phyloP scores from a whole-genome alignment of 768 basidiomycete species.

The Lentinula boryana region DNA sequence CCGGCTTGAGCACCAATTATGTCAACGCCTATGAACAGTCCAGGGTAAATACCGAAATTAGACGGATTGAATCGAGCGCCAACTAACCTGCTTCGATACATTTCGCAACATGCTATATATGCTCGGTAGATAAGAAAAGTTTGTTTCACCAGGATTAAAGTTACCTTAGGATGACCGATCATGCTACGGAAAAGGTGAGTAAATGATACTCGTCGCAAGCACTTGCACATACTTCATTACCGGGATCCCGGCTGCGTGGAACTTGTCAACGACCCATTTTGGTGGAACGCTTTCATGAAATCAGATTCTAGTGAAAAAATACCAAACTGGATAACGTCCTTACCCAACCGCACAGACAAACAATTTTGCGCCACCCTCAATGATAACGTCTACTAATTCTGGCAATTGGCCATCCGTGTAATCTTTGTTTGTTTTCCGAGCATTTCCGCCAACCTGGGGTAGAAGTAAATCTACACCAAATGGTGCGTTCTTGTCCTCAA shows the following conservation, averaged over 20 bases:
- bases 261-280: slow-evolving; percentile 72
- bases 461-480: slow-evolving; percentile 82
- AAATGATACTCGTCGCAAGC: background rate
- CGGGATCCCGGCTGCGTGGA: slow-evolving; percentile 72
- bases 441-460: slow-evolving; percentile 76
- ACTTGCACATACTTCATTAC: slow-evolving; percentile 72
- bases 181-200: slow-evolving; percentile 38
- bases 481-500: slow-evolving; percentile 71
- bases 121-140: slow-evolving; percentile 1
- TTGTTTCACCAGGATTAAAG: background rate
- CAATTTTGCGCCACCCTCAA: slow-evolving; percentile 62
- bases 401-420: slow-evolving; percentile 76
- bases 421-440: slow-evolving; percentile 82
- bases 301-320: background rate
- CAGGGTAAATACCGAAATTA: background rate
- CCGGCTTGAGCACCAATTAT: slow-evolving; percentile 87
- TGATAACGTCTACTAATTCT: slow-evolving; percentile 74
- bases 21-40: slow-evolving; percentile 56
- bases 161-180: slow-evolving; percentile 81
- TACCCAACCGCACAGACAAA: slow-evolving; percentile 69
- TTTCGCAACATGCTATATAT: slow-evolving; percentile 58
- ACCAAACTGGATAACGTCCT: background rate
- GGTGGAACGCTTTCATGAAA: slow-evolving; percentile 61
- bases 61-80: background rate
- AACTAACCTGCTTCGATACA: slow-evolving; percentile 61